These are phyloP conservation scores for Cordyceps fumosorosea DNA, from an alignment of 2,329 filamentous ascomycete species.

Conservation along the genomic window DNA sequence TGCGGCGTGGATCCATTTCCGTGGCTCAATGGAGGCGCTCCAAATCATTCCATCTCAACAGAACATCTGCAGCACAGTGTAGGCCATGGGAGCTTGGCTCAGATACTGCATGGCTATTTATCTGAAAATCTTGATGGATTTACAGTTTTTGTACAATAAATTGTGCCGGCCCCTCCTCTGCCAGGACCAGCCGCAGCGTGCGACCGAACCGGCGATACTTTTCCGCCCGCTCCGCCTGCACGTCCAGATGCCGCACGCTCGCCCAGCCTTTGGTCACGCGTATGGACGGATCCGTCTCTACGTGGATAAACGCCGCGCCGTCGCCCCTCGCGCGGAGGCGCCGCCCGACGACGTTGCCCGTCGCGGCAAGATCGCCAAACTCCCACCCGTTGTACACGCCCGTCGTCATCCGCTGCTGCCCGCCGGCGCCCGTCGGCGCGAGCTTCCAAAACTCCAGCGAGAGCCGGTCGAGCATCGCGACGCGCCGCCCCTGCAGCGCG, in stretches of 20 bases:
- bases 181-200: not conserved
- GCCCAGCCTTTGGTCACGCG: constrained; percentile 5
- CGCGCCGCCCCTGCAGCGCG: not conserved
- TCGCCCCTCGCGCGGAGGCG: not conserved
- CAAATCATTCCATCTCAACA: not conserved
- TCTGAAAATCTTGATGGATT: too few relatives aligned
- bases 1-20: constrained; percentile 9
- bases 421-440: not conserved
- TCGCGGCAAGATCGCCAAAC: constrained; percentile 6
- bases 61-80: not conserved
- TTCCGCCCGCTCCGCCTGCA: not conserved
- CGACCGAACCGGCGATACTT: constrained; percentile 1
- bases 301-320: constrained; percentile 2
- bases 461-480: not conserved
- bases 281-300: constrained; percentile 5
- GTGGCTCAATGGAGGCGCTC: not conserved
- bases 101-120: too few relatives aligned
- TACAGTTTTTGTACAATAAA: constrained; percentile 5
- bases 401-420: constrained; percentile 4
- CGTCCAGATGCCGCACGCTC: not conserved
- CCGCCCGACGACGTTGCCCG: not conserved
- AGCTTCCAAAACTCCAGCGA: constrained; percentile 8
- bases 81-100: not conserved
- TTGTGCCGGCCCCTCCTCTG: not conserved
- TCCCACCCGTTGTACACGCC: constrained; percentile 6